phyloP scores from a whole-genome alignment of 768 basidiomycete genomes.

The Russula sp. region DNA sequence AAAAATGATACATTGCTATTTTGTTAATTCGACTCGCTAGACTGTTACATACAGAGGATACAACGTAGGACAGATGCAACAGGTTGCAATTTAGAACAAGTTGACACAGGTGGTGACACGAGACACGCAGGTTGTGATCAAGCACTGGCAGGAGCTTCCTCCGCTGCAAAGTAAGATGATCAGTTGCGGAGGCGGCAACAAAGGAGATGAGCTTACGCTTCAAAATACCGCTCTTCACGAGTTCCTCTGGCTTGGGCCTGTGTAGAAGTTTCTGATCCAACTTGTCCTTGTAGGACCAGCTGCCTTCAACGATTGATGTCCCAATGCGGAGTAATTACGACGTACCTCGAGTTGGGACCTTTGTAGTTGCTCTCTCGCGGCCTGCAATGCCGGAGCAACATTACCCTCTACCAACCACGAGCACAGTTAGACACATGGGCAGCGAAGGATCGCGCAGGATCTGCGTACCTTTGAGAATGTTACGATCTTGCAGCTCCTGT shows the following conservation, averaged over 20 bases:
- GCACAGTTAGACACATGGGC: neutral
- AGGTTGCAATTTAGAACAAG: neutral
- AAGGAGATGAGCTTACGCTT: conserved; percentile 29
- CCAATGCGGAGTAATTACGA: conserved; percentile 2
- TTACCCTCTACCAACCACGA: conserved; percentile 42
- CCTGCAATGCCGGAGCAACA: conserved; percentile 53
- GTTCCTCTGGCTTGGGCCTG: conserved; percentile 52
- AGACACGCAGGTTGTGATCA: conserved; percentile 6
- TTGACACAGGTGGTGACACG: neutral
- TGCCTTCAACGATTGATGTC: neutral
- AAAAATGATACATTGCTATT: conserved; percentile 1
- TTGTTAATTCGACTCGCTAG: conserved; percentile 13
- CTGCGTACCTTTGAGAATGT: conserved; percentile 57
- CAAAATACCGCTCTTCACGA: conserved; percentile 61
- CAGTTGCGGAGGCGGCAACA: neutral
- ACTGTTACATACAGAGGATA: conserved; percentile 15
- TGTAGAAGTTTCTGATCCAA: conserved; percentile 52
- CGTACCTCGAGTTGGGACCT: conserved; percentile 57
- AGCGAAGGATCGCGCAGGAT: neutral
- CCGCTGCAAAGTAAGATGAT: conserved; percentile 8
- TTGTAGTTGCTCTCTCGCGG: conserved; percentile 50
- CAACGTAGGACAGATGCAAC: conserved; percentile 8
- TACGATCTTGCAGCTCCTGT: conserved; percentile 54
- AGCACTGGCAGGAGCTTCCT: conserved; percentile 12
- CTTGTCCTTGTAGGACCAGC: conserved; percentile 40